A percentile compares a stretch with the other conserved stretches of the same genome.
phyloP scores from a whole-genome alignment of 805 yeast genomes.

The Wickerhamomyces subpelliculosus region DNA sequence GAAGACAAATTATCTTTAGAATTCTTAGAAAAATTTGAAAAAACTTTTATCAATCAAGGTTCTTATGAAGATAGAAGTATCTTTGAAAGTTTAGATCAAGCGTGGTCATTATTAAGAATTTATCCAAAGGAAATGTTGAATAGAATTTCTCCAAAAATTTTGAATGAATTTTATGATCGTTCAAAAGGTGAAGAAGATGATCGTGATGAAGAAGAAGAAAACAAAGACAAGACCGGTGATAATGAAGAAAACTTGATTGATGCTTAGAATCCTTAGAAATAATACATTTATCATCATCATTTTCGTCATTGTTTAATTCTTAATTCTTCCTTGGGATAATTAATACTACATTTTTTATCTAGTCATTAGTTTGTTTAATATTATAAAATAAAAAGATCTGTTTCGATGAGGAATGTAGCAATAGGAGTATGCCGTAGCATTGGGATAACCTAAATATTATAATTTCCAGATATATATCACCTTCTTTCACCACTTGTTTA shows the following conservation, averaged over 20 bases:
- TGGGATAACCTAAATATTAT: no score
- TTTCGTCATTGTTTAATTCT: no score
- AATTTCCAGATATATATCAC: no score
- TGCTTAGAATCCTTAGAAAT: neutral
- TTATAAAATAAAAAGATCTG: no score
- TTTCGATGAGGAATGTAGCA: no score
- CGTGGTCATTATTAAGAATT: constrained; percentile 96
- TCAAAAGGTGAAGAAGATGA: constrained; percentile 60
- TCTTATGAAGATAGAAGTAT: constrained; percentile 94
- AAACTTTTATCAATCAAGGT: constrained; percentile 92
- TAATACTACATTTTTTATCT: no score
- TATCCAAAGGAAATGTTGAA: constrained; percentile 98
- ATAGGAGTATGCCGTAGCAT: no score
- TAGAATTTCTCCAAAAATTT: constrained; percentile 96
- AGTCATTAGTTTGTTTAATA: no score
- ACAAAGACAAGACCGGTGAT: constrained; percentile 15
- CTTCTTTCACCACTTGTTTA: no score
- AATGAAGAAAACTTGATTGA: constrained; percentile 25
- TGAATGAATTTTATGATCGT: constrained; percentile 93
- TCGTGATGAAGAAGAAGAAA: constrained; percentile 33
- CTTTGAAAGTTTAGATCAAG: constrained; percentile 93
- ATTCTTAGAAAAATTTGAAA: constrained; percentile 96
- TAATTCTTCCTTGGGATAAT: no score
- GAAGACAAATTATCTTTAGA: constrained; percentile 97
- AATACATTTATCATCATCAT: no score